Conservation (phyloP, 108 stramenopile species). For the Cyclotella atomus region DNA sequence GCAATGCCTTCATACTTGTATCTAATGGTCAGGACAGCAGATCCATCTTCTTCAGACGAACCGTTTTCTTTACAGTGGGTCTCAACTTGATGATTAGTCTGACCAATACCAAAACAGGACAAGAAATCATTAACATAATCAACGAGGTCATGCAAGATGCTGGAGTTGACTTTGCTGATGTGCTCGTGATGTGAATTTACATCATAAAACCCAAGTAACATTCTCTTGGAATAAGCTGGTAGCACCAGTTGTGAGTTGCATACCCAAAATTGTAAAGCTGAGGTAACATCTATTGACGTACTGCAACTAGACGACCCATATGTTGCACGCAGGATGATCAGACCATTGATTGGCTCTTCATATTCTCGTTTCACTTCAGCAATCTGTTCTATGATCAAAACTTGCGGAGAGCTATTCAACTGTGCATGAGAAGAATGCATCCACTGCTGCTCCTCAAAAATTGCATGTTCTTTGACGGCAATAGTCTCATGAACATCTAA, state of each 20-base stretch:
- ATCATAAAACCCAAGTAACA: constrained; percentile 78
- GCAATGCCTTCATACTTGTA: constrained; percentile 37
- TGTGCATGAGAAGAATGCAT: constrained; percentile 37
- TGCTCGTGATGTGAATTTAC: neutral
- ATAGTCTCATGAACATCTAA: neutral
- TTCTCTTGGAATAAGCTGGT: constrained; percentile 61
- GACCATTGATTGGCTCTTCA: constrained; percentile 64
- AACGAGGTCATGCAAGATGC: neutral
- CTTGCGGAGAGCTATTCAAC: constrained; percentile 57
- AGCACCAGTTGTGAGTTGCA: constrained; percentile 52
- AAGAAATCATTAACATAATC: neutral
- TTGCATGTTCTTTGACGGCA: neutral
- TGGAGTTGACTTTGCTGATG: neutral
- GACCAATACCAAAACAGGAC: neutral
- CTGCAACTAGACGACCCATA: constrained; percentile 8
- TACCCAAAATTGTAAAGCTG: constrained; percentile 80
- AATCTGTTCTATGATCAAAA: constrained; percentile 56
- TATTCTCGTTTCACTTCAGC: constrained; percentile 50
- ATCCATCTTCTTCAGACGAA: neutral
- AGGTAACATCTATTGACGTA: constrained; percentile 60
- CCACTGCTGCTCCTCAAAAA: constrained; percentile 13
- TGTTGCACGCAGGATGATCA: constrained; percentile 66
- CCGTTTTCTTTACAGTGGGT: neutral
- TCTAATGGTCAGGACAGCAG: constrained; percentile 13
- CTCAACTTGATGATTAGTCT: neutral